phyloP scores from a whole-genome alignment of 805 yeast genomes.

The Kluyveromyces aestuarii region DNA sequence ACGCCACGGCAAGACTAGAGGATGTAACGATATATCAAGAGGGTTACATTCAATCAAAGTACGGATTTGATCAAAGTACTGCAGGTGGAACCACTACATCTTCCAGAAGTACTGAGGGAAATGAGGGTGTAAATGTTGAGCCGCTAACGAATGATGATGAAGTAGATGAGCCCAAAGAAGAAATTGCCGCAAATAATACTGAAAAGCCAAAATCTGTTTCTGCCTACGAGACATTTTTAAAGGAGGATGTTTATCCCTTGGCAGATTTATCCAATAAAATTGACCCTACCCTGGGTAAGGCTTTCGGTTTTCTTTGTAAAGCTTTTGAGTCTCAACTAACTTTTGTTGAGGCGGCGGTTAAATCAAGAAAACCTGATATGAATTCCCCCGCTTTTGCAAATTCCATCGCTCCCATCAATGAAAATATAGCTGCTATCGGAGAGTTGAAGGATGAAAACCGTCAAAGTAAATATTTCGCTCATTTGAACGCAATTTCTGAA shows the following conservation, averaged over 20 bases:
- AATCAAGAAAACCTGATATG: conserved; percentile 56
- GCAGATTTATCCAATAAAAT: conserved; percentile 33
- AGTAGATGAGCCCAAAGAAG: conserved; percentile 2
- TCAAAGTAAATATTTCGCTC: conserved; percentile 52
- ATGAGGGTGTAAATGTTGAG: neutral
- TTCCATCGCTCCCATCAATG: conserved; percentile 61
- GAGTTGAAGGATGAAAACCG: conserved; percentile 70
- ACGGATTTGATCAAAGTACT: conserved; percentile 12
- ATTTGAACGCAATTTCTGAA: conserved; percentile 77
- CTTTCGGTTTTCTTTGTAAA: conserved; percentile 40
- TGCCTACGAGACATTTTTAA: conserved; percentile 48
- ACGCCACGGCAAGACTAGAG: conserved; percentile 87
- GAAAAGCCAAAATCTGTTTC: conserved; percentile 34
- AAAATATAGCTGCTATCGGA: conserved; percentile 45
- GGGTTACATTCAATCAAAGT: conserved; percentile 34
- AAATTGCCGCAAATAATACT: conserved; percentile 8
- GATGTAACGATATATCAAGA: conserved; percentile 79
- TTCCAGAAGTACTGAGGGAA: conserved; percentile 1
- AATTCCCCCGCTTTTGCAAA: conserved; percentile 45
- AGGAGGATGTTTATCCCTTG: conserved; percentile 49
- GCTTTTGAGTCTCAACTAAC: conserved; percentile 46
- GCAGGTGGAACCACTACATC: conserved; percentile 8
- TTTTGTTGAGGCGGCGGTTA: conserved; percentile 50
- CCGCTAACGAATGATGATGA: neutral
- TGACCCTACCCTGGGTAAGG: conserved; percentile 40